Evolutionary conservation across 331 rosid genomes (phyloP).

Genomic region (Rosa hybrid): DNA sequence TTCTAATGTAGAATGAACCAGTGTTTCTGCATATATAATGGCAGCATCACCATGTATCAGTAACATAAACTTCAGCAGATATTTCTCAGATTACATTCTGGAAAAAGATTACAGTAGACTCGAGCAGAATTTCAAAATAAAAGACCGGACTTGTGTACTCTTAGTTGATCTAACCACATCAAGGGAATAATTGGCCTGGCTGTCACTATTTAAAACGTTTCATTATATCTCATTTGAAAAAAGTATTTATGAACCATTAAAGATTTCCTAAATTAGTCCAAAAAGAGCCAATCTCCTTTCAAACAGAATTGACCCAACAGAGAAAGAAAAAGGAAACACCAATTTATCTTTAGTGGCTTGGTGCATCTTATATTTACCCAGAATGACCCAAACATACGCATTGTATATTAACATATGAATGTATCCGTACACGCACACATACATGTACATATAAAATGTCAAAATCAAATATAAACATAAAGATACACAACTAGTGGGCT

Average conservation of each 20-base stretch:
- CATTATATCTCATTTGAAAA: background rate
- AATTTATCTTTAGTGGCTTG: background rate
- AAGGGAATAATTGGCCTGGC: background rate
- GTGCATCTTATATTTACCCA: background rate
- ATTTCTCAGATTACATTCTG: slow-evolving; percentile 17
- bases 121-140: slow-evolving; percentile 1
- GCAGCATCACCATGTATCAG: slow-evolving; percentile 23
- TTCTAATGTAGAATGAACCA: slow-evolving; percentile 93
- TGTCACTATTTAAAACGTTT: background rate
- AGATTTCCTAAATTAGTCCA: background rate
- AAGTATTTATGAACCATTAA: background rate
- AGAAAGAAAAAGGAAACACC: background rate
- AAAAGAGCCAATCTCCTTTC: background rate
- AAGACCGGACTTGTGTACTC: background rate
- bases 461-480: background rate
- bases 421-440: background rate
- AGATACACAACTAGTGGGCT: background rate
- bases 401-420: background rate
- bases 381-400: background rate
- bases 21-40: slow-evolving; percentile 74
- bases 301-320: background rate
- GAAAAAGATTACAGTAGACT: background rate
- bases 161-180: background rate
- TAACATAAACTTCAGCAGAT: slow-evolving; percentile 20
- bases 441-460: background rate